phyloP scores from a whole-genome alignment of 441 rosid genomes.

The Populus trichocarpa region DNA sequence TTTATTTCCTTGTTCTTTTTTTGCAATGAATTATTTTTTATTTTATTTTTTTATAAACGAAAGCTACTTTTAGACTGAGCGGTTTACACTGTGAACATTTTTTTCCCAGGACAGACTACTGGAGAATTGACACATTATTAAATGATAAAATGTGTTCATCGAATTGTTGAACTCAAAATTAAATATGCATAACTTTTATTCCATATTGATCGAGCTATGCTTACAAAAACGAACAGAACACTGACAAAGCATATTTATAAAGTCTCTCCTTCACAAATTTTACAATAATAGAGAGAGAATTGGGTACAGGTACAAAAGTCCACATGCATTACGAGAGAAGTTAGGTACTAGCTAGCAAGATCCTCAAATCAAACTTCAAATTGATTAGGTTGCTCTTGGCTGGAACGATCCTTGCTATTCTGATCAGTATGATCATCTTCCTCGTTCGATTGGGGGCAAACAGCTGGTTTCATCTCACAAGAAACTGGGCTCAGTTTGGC shows the following conservation, averaged over 20 bases:
- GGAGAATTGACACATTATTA: no score
- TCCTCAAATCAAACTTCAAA: not conserved
- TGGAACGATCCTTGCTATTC: conserved; percentile 16
- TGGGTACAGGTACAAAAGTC: no score
- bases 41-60: no score
- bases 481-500: conserved; percentile 10
- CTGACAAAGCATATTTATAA: no score
- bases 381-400: not conserved
- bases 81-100: no score
- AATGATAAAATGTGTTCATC: not conserved
- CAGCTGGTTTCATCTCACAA: conserved; percentile 19
- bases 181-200: not conserved
- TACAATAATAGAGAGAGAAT: no score
- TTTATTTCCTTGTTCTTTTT: no score
- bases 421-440: conserved; percentile 20
- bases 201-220: not conserved
- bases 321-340: no score
- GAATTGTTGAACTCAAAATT: not conserved
- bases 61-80: no score
- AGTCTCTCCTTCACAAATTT: no score
- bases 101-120: no score
- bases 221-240: not conserved
- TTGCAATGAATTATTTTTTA: no score
- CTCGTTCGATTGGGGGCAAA: conserved; percentile 16
- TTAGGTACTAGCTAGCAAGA: not conserved